phyloP scores from a whole-genome alignment of 805 yeast genomes.

The Ogataea henricii region DNA sequence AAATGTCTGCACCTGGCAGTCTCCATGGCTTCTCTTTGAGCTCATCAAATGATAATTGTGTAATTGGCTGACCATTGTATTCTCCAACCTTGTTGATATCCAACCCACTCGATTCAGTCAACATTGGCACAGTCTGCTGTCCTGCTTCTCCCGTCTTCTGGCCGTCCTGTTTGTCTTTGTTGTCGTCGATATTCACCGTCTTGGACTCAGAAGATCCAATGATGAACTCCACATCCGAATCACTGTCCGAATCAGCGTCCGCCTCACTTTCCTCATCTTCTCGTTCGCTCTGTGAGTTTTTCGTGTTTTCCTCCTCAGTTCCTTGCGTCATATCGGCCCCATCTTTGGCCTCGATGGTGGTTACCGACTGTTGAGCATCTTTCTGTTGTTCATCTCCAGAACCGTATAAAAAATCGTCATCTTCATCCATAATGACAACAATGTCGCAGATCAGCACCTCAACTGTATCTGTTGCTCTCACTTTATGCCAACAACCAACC shows the following conservation, averaged over 20 bases:
- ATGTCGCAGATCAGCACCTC: not conserved
- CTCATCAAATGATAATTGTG: constrained; percentile 75
- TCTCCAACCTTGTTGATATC: constrained; percentile 76
- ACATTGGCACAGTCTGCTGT: constrained; percentile 33
- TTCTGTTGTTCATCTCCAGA: constrained; percentile 42
- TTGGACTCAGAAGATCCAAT: constrained; percentile 49
- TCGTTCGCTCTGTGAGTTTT: constrained; percentile 12
- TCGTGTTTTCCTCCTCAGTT: constrained; percentile 29
- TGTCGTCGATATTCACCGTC: constrained; percentile 18
- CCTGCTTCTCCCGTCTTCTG: constrained; percentile 19
- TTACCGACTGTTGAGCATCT: constrained; percentile 21
- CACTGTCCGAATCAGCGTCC: constrained; percentile 48
- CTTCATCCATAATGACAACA: constrained; percentile 50
- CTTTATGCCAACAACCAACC: not conserved
- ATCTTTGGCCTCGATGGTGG: constrained; percentile 25
- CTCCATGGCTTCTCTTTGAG: constrained; percentile 98
- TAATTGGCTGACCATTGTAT: constrained; percentile 78
- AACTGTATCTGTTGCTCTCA: not conserved
- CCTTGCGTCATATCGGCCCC: constrained; percentile 17
- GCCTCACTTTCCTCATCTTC: constrained; percentile 30
- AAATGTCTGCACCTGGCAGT: constrained; percentile 91
- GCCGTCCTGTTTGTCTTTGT: constrained; percentile 17
- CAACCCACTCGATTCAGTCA: constrained; percentile 44
- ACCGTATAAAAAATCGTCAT: constrained; percentile 69
- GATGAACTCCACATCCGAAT: constrained; percentile 77